phyloP scores from a whole-genome alignment of 768 basidiomycete genomes.

The Pleurotus sapidus region DNA sequence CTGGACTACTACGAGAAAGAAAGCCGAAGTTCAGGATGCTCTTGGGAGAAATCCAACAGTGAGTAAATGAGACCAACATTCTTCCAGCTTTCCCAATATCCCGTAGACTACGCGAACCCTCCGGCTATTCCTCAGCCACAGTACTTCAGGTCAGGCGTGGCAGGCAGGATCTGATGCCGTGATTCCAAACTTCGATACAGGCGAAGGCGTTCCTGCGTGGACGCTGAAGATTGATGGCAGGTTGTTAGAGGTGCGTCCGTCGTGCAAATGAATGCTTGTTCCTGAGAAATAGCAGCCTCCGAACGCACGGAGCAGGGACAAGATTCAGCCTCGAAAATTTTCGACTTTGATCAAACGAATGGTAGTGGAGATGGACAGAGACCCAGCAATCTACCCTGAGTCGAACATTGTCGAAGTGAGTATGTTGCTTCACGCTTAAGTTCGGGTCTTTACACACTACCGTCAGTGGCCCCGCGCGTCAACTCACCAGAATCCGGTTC shows the following conservation, averaged over 20 bases:
- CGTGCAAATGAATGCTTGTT: neutral
- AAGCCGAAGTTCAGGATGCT: slow-evolving; percentile 89
- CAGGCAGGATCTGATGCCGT: slow-evolving; percentile 55
- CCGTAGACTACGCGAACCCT: slow-evolving; percentile 76
- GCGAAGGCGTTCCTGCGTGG: slow-evolving; percentile 90
- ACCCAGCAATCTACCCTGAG: slow-evolving; percentile 76
- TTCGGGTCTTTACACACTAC: neutral
- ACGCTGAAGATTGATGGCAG: slow-evolving; percentile 84
- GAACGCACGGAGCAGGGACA: slow-evolving; percentile 64
- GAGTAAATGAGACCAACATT: slow-evolving; percentile 13
- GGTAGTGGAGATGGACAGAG: slow-evolving; percentile 85
- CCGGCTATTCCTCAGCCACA: slow-evolving; percentile 85
- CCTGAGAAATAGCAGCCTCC: slow-evolving; percentile 36
- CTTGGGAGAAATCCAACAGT: slow-evolving; percentile 72
- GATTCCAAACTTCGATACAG: slow-evolving; percentile 66
- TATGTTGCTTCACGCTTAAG: neutral
- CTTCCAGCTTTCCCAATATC: neutral
- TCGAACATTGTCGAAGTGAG: slow-evolving; percentile 88
- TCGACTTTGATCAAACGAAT: slow-evolving; percentile 82
- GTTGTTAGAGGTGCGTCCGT: slow-evolving; percentile 64
- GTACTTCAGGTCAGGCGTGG: slow-evolving; percentile 84
- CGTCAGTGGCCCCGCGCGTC: slow-evolving; percentile 61
- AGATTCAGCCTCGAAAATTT: slow-evolving; percentile 67
- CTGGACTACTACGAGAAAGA: slow-evolving; percentile 93
- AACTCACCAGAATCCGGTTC: slow-evolving; percentile 51